Percentiles rank a stretch among this genome's conserved stretches.
phyloP scores from a whole-genome alignment of 192 early-diverging fungal genomes.

The Podila minutissima region DNA sequence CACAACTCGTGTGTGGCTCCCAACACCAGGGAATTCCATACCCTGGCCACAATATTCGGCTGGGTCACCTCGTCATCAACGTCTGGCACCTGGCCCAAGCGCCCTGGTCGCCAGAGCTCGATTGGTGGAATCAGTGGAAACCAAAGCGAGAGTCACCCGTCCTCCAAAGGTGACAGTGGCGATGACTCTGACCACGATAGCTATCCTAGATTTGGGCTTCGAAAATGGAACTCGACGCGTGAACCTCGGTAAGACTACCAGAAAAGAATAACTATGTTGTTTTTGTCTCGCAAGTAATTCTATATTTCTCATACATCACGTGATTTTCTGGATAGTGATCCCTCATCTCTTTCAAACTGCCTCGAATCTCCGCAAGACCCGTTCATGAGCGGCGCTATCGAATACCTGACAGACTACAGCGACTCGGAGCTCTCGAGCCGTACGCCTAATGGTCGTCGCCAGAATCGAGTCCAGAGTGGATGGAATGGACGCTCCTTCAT shows the following conservation, averaged over 20 bases:
- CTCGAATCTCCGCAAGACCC: not conserved
- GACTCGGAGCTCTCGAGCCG: not conserved
- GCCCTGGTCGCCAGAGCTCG: not conserved
- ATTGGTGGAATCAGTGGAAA: not conserved
- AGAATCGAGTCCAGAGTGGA: not conserved
- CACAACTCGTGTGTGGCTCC: slow-evolving; percentile 54
- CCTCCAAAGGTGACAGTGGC: slow-evolving; percentile 12
- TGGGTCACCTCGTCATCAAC: slow-evolving; percentile 45
- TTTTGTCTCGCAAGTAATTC: not conserved
- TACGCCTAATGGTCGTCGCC: not conserved
- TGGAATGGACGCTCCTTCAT: not conserved
- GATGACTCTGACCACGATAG: slow-evolving; percentile 13
- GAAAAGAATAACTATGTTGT: too few relatives aligned
- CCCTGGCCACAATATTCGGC: slow-evolving; percentile 56
- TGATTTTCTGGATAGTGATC: too few relatives aligned
- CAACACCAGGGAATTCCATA: slow-evolving; percentile 51
- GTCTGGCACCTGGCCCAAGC: not conserved
- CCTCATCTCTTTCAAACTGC: too few relatives aligned
- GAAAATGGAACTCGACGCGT: slow-evolving; percentile 6
- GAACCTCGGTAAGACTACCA: slow-evolving; percentile 13
- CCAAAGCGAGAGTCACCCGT: not conserved
- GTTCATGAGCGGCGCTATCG: not conserved
- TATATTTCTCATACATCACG: too few relatives aligned
- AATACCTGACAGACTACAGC: slow-evolving; percentile 1
- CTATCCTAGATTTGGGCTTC: not conserved